Base-by-base conservation (phyloP, 495 filamentous ascomycete species). In the Xylaria nigripes region DNA sequence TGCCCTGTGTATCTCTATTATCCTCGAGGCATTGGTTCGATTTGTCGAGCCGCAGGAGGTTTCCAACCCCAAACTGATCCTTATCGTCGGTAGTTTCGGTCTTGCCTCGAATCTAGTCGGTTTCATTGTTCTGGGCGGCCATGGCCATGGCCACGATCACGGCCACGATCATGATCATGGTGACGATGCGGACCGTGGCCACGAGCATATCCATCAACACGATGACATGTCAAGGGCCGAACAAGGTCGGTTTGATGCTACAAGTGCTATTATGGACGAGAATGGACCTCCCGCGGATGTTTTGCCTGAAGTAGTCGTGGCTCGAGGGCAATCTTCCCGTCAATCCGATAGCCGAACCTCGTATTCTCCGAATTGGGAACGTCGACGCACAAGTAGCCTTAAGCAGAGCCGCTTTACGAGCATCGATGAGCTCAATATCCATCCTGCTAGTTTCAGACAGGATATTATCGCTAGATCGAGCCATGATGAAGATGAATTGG, bases 1-100 rank as follows among this genome's bases (percentile, higher is more conserved):
- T 61, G 93, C 93, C 0, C 78, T 98, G 16, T 97, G 94, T 71
- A 72, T 97, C 38, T 90, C 92, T 3, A 98, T 98, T 61, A 89
- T 97, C 65, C 78, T 98, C 50, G 93, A 98, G 67, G 93, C 93
- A 10, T 78, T 96, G 32, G 87, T 90, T 55, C 81, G 93, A 57
- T 83, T 97, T 63, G 75, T 96, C 59, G 88, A 96, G 60, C 89
- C 90, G 6, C 90, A 89, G 61, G 80, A 84, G 62, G 89, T 98
- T 60, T 75, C 76, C 45, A 86, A 92, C 54, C 88, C 93, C 0
- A 79, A 84, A 60, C 74, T 98, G 15, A 89, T 96, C 40, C 81
- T 93, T 51, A 85, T 87, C 58, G 91, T 96, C 16, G 93, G 93
- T 6, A 92, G 79, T 54, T 76, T 86, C 49, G 93, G 93, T 15